Conservation (phyloP, 352 stramenopile species). For the Poterioochromonas sp. region DNA sequence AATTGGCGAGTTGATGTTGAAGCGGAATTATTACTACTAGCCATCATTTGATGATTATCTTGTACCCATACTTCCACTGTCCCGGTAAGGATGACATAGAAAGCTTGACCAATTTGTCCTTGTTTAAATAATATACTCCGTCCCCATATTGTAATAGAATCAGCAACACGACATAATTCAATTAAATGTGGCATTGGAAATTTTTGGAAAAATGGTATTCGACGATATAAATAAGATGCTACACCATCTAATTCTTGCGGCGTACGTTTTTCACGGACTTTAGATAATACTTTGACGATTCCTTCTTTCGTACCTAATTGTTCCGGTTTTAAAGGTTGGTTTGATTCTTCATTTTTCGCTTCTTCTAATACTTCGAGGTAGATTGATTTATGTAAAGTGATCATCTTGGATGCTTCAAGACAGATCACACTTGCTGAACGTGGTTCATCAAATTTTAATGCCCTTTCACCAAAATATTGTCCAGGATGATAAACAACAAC, state of each 20-base stretch:
- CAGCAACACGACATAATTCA: slow-evolving; percentile 26
- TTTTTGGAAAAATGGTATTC: slow-evolving; percentile 26
- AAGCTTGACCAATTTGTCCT: slow-evolving; percentile 19
- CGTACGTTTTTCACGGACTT: slow-evolving; percentile 8
- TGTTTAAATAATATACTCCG: slow-evolving; percentile 24
- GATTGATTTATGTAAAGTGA: neutral
- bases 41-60: neutral
- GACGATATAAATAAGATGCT: slow-evolving; percentile 11
- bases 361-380: slow-evolving; percentile 6
- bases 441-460: slow-evolving; percentile 27
- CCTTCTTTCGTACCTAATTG: neutral
- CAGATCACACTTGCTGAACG: neutral
- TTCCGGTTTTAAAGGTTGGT: neutral
- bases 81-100: slow-evolving; percentile 21
- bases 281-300: neutral
- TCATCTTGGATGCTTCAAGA: neutral
- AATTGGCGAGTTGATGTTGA: neutral
- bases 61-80: slow-evolving; percentile 13
- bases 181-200: slow-evolving; percentile 4
- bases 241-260: slow-evolving; percentile 21
- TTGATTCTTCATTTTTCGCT: neutral
- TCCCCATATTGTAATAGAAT: slow-evolving; percentile 5
- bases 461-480: slow-evolving; percentile 13
- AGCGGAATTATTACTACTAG: neutral
- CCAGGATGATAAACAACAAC: neutral